Base-by-base conservation (phyloP, 1,139 yeast species). In the Nakaseomyces nivariensis region DNA sequence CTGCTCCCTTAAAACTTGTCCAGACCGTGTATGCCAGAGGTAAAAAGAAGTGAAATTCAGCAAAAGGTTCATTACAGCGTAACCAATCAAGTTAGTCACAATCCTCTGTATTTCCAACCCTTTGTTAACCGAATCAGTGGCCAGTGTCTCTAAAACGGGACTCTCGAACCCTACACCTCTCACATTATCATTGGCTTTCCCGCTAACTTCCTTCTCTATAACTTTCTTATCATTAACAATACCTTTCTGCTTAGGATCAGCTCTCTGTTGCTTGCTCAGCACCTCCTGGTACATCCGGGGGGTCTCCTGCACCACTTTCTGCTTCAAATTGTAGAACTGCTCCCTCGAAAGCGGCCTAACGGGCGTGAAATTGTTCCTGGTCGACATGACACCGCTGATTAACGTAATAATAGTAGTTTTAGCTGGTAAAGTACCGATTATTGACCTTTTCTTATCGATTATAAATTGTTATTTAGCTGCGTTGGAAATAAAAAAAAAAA, bases 51-150 rank as follows among this genome's bases (percentile, higher is more conserved):
- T 26, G 45, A 67, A 58, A 48, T 65, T 67, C 45, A 55, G 50
- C 7, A 57, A 45, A 13, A 70, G 54, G 47, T 64, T 66, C 49
- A 68, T 55, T 1, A 59, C 49, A 8, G 65, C 55, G 17, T 70
- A 51, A 1, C 66, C 55, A 5, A 65, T 56, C 17, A 63, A 48
- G 53, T 72, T 73, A 3, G 63, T 55, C 5, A 72, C 56, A 5
- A 70, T 62, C 40, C 63, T 61, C 49, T 62, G 63, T 11, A 70
- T 55, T 45, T 71, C 72, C 27, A 68, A 57, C 55, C 73, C 74
- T 54, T 71, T 73, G 49, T 67, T 69, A 2, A 67, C 60, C 8
- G 67, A 56, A 43, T 73, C 57, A 17, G 58, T 54, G 33, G 70
- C 70, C 31, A 65, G 52, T 46, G 61, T 56, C 40, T 58, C 53